Evolutionary conservation across 1,284 basidiomycete genomes (phyloP), one percentile per base, ranked within the genome.

Genomic region (Meripilus lineatus): DNA sequence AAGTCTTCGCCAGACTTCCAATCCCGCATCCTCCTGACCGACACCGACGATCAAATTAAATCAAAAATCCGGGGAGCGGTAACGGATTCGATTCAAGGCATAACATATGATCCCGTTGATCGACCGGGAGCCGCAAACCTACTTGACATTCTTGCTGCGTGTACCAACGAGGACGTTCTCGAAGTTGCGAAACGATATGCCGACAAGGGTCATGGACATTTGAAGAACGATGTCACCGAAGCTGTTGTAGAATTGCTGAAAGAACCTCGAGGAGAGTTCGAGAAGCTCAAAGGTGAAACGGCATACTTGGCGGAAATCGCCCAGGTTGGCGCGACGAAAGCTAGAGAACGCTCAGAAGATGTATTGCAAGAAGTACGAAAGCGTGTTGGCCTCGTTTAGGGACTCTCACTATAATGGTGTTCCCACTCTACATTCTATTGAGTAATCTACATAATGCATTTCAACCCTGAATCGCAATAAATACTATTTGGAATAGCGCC

Each of bases 1-100:
- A 97, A 97, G 64, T 97, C 94, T 0, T 76, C 89, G 0, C 85
- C 84, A 0, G 82, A 90, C 58, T 54, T 77, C 1, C 68, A 77
- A n/a, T 93, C 92, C 1, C 84, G 93, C 21, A 92, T 97, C 53
- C 69, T 92, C 44, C 72, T 97, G 32, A 95, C 90, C 17, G 94
- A 97, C 59, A 66, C 76, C 0, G 63, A 77, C 1, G 57, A 68
- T 2, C 65, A 79, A 55, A 89, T 96, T 28, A 61, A 61, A 32
- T 58, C 70, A 17, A 96, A 96, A 64, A 75, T 98, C 50, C 80
- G 81, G 22, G 70, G 72, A 5, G 90, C 94, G 0, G 85, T 94
- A 1, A 97, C 94, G 0, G 94, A 98, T 61, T 87, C 89, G 0
- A 75, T 78, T 8, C 61, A 63, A 0, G 76, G 76, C 3, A 77